These are phyloP conservation scores for Ceratocystis harringtonii DNA, from an alignment of 2,329 filamentous ascomycete genomes.

Conservation along the genomic window DNA sequence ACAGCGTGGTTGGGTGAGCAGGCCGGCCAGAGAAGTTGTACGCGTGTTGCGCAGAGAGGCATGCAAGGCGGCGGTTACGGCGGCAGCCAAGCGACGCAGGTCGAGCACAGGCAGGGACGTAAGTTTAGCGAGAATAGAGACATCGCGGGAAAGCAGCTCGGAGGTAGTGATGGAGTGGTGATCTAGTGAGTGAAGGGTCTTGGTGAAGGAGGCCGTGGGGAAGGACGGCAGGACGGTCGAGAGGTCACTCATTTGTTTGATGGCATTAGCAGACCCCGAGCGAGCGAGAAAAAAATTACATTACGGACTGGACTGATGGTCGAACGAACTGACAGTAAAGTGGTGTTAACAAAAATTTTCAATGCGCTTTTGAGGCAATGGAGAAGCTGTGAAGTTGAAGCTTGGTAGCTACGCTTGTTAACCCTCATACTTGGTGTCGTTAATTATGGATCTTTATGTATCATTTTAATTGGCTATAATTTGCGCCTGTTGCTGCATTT, in stretches of 20 bases:
- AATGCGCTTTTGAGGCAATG: not conserved
- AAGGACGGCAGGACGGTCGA: constrained; percentile 69
- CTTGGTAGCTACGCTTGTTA: not conserved
- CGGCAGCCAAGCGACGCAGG: constrained; percentile 55
- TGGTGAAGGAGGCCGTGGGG: constrained; percentile 46
- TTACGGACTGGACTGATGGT: not conserved
- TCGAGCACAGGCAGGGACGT: constrained; percentile 70
- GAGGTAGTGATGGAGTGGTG: constrained; percentile 59
- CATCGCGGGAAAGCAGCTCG: constrained; percentile 74
- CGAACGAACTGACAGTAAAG: too few relatives aligned
- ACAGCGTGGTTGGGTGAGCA: not conserved
- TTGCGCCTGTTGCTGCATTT: not conserved
- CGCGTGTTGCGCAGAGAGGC: constrained; percentile 33
- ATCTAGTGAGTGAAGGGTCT: constrained; percentile 68
- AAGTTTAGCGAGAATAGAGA: constrained; percentile 69
- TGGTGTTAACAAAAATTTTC: too few relatives aligned
- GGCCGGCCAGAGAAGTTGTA: not conserved
- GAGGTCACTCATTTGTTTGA: constrained; percentile 66
- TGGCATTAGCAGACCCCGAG: not conserved
- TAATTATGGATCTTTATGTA: constrained; percentile 10
- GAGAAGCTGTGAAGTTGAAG: not conserved
- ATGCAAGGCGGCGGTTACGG: constrained; percentile 53
- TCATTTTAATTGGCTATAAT: constrained; percentile 9
- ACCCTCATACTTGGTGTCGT: constrained; percentile 8
- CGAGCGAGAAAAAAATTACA: not conserved